Evolutionary conservation across 2,329 filamentous ascomycete species (phyloP).

Genomic region (Xylariaceae sp.): DNA sequence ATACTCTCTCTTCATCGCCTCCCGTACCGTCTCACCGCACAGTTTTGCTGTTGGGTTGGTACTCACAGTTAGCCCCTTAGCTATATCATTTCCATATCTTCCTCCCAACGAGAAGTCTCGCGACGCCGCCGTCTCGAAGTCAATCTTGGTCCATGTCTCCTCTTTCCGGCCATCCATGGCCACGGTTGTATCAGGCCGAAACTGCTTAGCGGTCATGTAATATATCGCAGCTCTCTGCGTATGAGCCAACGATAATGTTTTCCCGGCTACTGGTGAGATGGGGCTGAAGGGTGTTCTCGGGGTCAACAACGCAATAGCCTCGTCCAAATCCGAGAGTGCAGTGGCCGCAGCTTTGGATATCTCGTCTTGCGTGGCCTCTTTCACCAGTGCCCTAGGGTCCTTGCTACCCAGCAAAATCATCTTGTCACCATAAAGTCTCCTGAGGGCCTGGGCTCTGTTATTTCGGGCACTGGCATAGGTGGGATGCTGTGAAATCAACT

Average conservation of each 20-base stretch:
- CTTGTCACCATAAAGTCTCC: constrained; percentile 59
- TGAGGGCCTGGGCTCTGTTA: constrained; percentile 66
- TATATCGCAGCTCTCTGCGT: constrained; percentile 68
- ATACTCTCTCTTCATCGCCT: constrained; percentile 68
- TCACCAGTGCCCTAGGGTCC: constrained; percentile 39
- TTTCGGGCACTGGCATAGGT: constrained; percentile 69
- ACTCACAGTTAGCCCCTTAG: constrained; percentile 59
- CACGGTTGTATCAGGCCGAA: constrained; percentile 35
- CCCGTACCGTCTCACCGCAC: constrained; percentile 64
- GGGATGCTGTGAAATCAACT: constrained; percentile 55
- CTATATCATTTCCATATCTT: constrained; percentile 62
- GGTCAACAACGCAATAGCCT: constrained; percentile 55
- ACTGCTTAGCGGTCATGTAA: constrained; percentile 51
- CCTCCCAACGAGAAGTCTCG: constrained; percentile 62
- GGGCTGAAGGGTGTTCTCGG: constrained; percentile 47
- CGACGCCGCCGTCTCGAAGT: constrained; percentile 61
- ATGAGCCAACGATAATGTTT: constrained; percentile 64
- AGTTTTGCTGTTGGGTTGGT: constrained; percentile 67
- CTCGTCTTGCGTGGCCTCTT: constrained; percentile 34
- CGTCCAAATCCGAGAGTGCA: constrained; percentile 51
- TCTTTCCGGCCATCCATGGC: constrained; percentile 43
- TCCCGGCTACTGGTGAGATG: constrained; percentile 61
- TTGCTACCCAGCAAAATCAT: constrained; percentile 44
- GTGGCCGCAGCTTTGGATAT: constrained; percentile 37
- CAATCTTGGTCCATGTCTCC: constrained; percentile 46